These are phyloP conservation scores for Hypomyces perniciosus DNA, from an alignment of 2,329 filamentous ascomycete species.

Conservation along the genomic window DNA sequence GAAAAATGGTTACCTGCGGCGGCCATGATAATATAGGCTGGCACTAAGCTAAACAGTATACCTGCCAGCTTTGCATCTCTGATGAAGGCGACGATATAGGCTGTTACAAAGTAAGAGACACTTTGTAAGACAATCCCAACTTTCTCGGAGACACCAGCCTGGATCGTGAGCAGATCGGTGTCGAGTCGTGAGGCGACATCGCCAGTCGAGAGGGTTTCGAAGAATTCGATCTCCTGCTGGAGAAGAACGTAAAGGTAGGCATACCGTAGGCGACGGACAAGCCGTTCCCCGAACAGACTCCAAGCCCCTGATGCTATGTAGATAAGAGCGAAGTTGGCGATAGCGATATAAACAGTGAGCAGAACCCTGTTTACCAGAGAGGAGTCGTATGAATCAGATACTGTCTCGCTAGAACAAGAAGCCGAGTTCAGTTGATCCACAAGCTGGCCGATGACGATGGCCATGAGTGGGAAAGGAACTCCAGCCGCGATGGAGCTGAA, in stretches of 20 bases:
- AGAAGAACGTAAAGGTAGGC: constrained; percentile 54
- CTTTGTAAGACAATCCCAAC: no score
- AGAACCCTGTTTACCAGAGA: constrained; percentile 53
- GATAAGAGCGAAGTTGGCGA: constrained; percentile 57
- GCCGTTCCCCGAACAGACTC: constrained; percentile 57
- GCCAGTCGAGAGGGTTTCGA: no score
- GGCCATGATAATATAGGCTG: constrained; percentile 56
- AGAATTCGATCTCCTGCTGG: constrained; percentile 16
- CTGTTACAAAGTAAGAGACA: constrained; percentile 57
- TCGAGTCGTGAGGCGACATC: no score
- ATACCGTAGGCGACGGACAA: constrained; percentile 57
- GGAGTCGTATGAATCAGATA: constrained; percentile 29
- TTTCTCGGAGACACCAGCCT: no score
- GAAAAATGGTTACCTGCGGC: constrained; percentile 49
- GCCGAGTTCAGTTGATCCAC: constrained; percentile 55
- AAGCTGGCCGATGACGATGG: constrained; percentile 58
- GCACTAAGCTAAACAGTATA: constrained; percentile 58
- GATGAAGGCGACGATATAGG: constrained; percentile 62
- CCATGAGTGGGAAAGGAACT: constrained; percentile 57
- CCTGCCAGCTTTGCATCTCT: constrained; percentile 56
- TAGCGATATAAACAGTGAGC: constrained; percentile 56
- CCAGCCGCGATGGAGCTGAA: constrained; percentile 50
- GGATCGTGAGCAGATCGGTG: no score
- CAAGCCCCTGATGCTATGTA: constrained; percentile 60
- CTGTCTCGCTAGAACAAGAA: constrained; percentile 36